Evolutionary conservation across 768 basidiomycete genomes (phyloP).

Genomic region (Tricholoma furcatifolium): DNA sequence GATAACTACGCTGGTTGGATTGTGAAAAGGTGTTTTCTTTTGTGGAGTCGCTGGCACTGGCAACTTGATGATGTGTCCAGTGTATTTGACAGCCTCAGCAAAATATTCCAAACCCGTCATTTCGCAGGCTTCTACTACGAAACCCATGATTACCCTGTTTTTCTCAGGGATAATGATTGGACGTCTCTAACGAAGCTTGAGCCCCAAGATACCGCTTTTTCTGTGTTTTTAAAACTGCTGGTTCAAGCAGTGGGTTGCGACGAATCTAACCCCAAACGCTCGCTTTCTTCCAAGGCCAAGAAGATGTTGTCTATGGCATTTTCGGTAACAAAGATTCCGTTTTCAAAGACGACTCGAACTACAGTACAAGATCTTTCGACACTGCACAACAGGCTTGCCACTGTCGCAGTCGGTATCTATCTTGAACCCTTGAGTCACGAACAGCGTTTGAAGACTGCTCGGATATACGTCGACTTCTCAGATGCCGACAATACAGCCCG

Average conservation of each 20-base stretch:
- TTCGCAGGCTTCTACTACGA: slow-evolving; percentile 71
- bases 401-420: slow-evolving; percentile 66
- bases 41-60: slow-evolving; percentile 83
- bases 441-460: slow-evolving; percentile 62
- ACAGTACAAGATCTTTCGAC: slow-evolving; percentile 59
- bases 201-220: slow-evolving; percentile 66
- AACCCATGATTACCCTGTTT: slow-evolving; percentile 65
- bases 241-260: slow-evolving; percentile 50
- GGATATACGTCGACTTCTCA: slow-evolving; percentile 66
- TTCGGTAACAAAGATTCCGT: slow-evolving; percentile 69
- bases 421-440: slow-evolving; percentile 52
- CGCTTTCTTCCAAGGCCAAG: slow-evolving; percentile 45
- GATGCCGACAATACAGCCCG: slow-evolving; percentile 63
- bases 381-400: slow-evolving; percentile 80
- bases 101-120: slow-evolving; percentile 75
- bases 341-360: slow-evolving; percentile 53
- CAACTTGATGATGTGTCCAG: slow-evolving; percentile 49
- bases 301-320: slow-evolving; percentile 72
- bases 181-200: slow-evolving; percentile 49
- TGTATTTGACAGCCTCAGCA: slow-evolving; percentile 63
- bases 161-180: slow-evolving; percentile 58
- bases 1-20: slow-evolving; percentile 73
- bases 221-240: slow-evolving; percentile 80
- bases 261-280: slow-evolving; percentile 26
- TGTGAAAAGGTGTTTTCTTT: slow-evolving; percentile 67